Evolutionary conservation across 805 yeast genomes (phyloP).

Genomic region (Metschnikowia proteae): DNA sequence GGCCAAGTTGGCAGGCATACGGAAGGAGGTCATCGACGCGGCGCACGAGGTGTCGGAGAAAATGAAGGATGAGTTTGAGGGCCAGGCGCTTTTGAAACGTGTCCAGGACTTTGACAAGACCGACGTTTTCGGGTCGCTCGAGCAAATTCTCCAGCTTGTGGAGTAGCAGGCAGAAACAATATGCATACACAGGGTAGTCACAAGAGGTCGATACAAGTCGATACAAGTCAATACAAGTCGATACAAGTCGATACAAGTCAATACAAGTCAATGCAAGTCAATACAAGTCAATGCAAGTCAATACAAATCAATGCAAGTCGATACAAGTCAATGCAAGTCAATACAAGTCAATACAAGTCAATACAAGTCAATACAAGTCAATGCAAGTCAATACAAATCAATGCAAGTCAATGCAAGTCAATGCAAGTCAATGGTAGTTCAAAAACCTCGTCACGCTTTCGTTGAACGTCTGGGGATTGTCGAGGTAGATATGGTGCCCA

Average conservation of each 20-base stretch:
- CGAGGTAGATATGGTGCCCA: conserved; percentile 43
- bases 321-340: neutral
- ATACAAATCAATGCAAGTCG: neutral
- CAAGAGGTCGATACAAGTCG: too few species aligned
- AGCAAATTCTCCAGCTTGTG: neutral
- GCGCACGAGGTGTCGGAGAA: conserved; percentile 42
- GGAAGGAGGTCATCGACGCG: conserved; percentile 39
- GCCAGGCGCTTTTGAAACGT: conserved; percentile 1
- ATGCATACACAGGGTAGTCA: too few species aligned
- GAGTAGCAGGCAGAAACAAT: neutral
- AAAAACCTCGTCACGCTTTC: conserved; percentile 23
- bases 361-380: too few species aligned
- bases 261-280: neutral
- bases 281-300: neutral
- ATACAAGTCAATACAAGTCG: neutral
- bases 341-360: neutral
- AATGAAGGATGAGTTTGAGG: conserved; percentile 27
- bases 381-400: too few species aligned
- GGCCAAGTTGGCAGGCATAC: conserved; percentile 69
- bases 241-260: neutral
- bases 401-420: neutral
- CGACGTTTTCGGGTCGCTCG: conserved; percentile 4
- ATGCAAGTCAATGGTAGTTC: neutral
- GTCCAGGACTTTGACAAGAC: conserved; percentile 3
- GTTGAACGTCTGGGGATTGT: conserved; percentile 35